Evolutionary conservation across 345 rosid genomes (phyloP).

Genomic region (Salix udensis): DNA sequence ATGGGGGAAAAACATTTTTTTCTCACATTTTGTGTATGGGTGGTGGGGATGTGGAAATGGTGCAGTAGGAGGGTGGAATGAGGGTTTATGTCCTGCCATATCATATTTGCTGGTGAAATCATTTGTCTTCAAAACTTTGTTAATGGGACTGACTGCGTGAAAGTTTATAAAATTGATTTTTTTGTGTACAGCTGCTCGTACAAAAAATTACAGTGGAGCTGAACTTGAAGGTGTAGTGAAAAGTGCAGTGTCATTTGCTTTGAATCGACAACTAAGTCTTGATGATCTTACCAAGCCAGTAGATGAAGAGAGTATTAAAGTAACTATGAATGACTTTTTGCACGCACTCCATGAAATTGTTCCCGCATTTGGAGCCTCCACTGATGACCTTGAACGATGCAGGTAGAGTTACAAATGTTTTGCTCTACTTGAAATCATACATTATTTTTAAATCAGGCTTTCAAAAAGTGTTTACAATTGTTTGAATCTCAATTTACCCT

Average conservation of each 20-base stretch:
- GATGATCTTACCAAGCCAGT: conserved; percentile 97
- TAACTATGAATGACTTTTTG: conserved; percentile 88
- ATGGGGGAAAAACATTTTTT: neutral
- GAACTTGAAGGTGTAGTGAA: conserved; percentile 99
- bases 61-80: too few relatives aligned
- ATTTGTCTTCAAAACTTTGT: neutral
- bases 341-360: conserved; percentile 67
- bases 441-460: neutral
- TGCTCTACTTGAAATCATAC: neutral
- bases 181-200: conserved; percentile 76
- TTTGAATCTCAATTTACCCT: neutral
- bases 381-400: conserved; percentile 92
- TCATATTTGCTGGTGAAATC: neutral
- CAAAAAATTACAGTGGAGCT: conserved; percentile 97
- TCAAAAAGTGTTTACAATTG: neutral
- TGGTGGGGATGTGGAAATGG: neutral
- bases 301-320: conserved; percentile 93
- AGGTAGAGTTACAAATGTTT: conserved; percentile 44
- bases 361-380: conserved; percentile 98
- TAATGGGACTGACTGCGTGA: neutral
- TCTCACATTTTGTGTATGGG: neutral
- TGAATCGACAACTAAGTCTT: conserved; percentile 89
- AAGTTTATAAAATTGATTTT: neutral
- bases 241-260: conserved; percentile 96
- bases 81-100: neutral